Conservation (phyloP, 2,329 filamentous ascomycete genomes). For the Teratosphaeria destructans region DNA sequence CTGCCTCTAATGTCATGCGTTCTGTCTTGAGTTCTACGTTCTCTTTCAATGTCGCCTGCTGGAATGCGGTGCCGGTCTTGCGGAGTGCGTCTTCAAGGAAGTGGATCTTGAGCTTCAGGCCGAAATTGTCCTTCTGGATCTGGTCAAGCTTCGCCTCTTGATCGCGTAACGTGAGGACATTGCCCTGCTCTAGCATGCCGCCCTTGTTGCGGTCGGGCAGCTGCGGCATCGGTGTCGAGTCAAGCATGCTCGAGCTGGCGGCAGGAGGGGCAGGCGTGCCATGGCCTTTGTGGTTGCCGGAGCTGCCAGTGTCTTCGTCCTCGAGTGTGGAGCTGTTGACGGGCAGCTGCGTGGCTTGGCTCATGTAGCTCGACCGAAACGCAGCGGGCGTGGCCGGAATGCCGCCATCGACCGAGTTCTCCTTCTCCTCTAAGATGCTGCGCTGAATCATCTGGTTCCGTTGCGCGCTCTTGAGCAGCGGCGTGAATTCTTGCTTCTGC, state of each 20-base stretch:
- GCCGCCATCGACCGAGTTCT: conserved; percentile 31
- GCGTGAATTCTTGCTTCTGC: conserved; percentile 72
- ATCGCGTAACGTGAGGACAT: conserved; percentile 82
- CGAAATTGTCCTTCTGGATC: conserved; percentile 97
- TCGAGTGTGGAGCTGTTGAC: conserved; percentile 62
- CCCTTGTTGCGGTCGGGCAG: conserved; percentile 53
- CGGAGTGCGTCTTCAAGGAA: conserved; percentile 85
- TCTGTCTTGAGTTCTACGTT: conserved; percentile 95
- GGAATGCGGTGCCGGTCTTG: conserved; percentile 81
- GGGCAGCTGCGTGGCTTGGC: conserved; percentile 56
- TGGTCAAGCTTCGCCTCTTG: conserved; percentile 89
- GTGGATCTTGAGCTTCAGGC: conserved; percentile 91
- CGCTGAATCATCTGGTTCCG: conserved; percentile 47
- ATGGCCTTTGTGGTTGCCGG: conserved; percentile 47
- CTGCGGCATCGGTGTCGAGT: conserved; percentile 70
- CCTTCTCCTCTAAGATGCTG: conserved; percentile 24
- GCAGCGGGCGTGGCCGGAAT: conserved; percentile 56
- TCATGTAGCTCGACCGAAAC: conserved; percentile 50
- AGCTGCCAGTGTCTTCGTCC: conserved; percentile 53
- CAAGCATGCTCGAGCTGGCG: conserved; percentile 62
- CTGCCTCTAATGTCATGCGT: conserved; percentile 78
- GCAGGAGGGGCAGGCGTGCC: conserved; percentile 66
- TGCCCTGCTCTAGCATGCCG: conserved; percentile 66
- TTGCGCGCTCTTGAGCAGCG: conserved; percentile 75
- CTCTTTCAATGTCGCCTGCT: conserved; percentile 78